Percentiles rank a stretch among this genome's conserved stretches.
Evolutionary conservation across 2,329 filamentous ascomycete genomes (phyloP).

Genomic region (Arachnopeziza araneosa): DNA sequence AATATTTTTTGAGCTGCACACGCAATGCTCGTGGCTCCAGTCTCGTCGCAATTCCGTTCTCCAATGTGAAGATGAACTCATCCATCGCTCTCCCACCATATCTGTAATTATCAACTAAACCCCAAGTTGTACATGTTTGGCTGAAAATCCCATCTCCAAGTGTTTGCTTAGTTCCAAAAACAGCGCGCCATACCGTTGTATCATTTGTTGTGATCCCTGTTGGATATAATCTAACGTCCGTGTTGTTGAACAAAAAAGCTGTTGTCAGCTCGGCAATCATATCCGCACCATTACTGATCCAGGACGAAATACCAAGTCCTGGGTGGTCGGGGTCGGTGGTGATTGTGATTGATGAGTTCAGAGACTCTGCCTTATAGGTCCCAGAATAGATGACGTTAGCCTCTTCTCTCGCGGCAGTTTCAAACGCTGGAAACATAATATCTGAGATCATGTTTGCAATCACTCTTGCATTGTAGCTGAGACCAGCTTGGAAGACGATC

Average conservation of each 20-base stretch:
- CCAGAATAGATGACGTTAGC: constrained; percentile 4
- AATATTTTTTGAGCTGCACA: neutral
- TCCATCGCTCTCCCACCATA: neutral
- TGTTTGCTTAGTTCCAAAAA: neutral
- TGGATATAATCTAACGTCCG: neutral
- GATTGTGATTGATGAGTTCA: constrained; percentile 11
- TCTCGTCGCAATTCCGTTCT: neutral
- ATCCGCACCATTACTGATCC: constrained; percentile 9
- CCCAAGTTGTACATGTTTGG: neutral
- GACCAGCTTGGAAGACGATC: constrained; percentile 2
- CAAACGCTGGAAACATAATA: constrained; percentile 5
- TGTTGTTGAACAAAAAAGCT: neutral
- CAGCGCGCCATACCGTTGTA: neutral
- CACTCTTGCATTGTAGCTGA: neutral
- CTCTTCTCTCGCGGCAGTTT: constrained; percentile 7
- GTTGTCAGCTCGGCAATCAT: neutral
- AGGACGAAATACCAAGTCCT: constrained; percentile 5
- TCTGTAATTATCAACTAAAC: neutral
- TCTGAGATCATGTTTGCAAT: constrained; percentile 3
- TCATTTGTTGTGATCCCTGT: neutral
- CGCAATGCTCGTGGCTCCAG: neutral
- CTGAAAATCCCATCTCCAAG: neutral
- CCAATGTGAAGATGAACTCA: neutral
- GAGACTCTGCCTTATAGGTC: neutral
- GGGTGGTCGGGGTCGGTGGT: neutral